phyloP scores from a whole-genome alignment of 2,329 filamentous ascomycete species.

The Fusarium dimerum region DNA sequence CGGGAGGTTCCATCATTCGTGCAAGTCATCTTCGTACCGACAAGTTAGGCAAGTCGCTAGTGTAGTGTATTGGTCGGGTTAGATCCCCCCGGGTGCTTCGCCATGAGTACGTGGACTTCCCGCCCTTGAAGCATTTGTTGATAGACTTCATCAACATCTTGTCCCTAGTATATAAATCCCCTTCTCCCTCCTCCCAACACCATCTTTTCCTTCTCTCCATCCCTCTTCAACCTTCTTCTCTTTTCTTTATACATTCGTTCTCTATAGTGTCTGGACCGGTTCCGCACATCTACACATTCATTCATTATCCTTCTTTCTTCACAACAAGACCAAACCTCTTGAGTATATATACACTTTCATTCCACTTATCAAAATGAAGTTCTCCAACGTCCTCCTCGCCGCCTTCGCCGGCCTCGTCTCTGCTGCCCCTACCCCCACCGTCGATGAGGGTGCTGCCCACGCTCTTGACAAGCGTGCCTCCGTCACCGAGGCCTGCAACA shows the following conservation, averaged over 20 bases:
- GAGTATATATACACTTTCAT: constrained; percentile 5
- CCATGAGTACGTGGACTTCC: too few species aligned
- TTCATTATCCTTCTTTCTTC: neutral
- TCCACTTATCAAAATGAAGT: constrained; percentile 32
- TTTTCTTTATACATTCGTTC: neutral
- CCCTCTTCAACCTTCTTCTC: neutral
- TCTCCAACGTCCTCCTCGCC: constrained; percentile 29
- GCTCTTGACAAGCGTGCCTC: constrained; percentile 37
- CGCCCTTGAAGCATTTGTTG: neutral
- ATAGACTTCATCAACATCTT: neutral
- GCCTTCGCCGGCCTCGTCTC: constrained; percentile 32
- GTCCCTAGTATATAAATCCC: neutral
- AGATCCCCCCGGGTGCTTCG: too few species aligned
- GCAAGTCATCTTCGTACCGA: too few species aligned
- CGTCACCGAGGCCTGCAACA: constrained; percentile 37
- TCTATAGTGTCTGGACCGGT: constrained; percentile 9
- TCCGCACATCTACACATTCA: constrained; percentile 9
- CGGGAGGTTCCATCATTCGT: too few species aligned
- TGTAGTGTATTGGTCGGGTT: too few species aligned
- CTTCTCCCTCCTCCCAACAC: neutral
- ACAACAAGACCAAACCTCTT: constrained; percentile 7
- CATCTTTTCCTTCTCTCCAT: neutral
- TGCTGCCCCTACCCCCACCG: constrained; percentile 34
- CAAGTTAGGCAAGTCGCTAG: too few species aligned
- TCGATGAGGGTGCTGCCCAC: constrained; percentile 26